Evolutionary conservation across 2,329 filamentous ascomycete genomes (phyloP), one percentile per base, ranked within the genome.

Genomic region (Orbilia javanica): DNA sequence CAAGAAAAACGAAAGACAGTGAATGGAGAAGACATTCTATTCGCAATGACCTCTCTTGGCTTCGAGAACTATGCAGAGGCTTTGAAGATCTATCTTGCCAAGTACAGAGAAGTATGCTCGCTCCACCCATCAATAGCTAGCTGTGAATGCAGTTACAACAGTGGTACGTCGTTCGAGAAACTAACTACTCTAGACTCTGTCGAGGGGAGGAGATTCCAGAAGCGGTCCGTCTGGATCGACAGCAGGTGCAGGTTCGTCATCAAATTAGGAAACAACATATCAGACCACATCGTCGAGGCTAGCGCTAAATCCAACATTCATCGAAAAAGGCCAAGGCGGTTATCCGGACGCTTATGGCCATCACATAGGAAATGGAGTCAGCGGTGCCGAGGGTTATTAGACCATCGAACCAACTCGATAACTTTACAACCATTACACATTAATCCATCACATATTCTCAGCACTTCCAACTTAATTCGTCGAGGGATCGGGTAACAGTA

Each of bases 1-100:
- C 96, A 98, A 85, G 96, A 99, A 85, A 99, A 99, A 88, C 90
- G 96, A 82, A 99, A 99, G 87, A 99, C 96, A 0, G 96, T 99
- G 81, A 99, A 99, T 83, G 96, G 96, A 81, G 96, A 99, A 85
- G 96, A 99, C 83, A 99, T 99, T 77, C 87, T 99, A 53, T 99
- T 98, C 84, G 96, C 96, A 79, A 99, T 99, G 96, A 98, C 95
- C 6, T 99, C 96, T 27, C 89, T 99, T 39, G 96, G 96, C 0
- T 99, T 99, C 84, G 96, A 99, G 85, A 99, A 99, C 86, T 99
- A 99, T 84, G 92, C 95, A 27, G 96, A 99, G 85, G 96, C 96
- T 0, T 88, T 99, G 74, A 99, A 99, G 86, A 97, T 99, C 81
- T 99, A 99, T 84, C 88, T 99, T 48, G 93, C 94, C 77, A 96